Conservation (phyloP, 2,329 filamentous ascomycete genomes). For the Penicillium rolfsii region DNA sequence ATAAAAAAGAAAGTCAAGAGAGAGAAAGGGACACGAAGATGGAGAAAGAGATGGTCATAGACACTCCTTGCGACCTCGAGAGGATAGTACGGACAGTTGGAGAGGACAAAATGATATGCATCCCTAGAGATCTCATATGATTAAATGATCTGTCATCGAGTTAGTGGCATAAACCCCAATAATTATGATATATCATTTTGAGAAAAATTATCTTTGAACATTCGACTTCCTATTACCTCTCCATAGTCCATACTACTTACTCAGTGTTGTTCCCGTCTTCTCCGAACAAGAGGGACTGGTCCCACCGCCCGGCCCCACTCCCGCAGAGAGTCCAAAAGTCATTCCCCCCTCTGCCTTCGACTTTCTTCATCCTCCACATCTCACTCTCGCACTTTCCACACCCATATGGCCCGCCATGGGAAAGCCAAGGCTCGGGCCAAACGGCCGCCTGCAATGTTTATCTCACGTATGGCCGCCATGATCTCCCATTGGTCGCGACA, state of each 20-base stretch:
- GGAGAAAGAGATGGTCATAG: background rate
- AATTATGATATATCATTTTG: no score
- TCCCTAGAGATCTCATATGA: background rate
- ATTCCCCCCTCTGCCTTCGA: no score
- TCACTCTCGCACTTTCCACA: background rate
- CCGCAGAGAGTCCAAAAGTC: background rate
- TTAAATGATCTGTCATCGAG: no score
- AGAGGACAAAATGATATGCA: background rate
- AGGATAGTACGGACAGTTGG: background rate
- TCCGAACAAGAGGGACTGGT: background rate
- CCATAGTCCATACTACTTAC: no score
- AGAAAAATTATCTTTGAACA: no score
- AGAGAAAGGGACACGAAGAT: background rate
- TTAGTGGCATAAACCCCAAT: no score
- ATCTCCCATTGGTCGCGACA: background rate
- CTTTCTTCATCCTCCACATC: constrained; percentile 5
- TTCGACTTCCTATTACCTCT: no score
- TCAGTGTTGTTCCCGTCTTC: no score
- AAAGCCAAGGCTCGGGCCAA: constrained; percentile 29
- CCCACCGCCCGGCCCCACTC: constrained; percentile 8
- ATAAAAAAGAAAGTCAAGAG: background rate
- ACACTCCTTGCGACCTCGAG: constrained; percentile 1
- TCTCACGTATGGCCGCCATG: background rate
- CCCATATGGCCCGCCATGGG: constrained; percentile 33
- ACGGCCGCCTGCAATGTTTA: constrained; percentile 13